Evolutionary conservation across 495 filamentous ascomycete genomes (phyloP), one percentile per base, ranked within the genome.

Genomic region (Cercophora newfieldiana): DNA sequence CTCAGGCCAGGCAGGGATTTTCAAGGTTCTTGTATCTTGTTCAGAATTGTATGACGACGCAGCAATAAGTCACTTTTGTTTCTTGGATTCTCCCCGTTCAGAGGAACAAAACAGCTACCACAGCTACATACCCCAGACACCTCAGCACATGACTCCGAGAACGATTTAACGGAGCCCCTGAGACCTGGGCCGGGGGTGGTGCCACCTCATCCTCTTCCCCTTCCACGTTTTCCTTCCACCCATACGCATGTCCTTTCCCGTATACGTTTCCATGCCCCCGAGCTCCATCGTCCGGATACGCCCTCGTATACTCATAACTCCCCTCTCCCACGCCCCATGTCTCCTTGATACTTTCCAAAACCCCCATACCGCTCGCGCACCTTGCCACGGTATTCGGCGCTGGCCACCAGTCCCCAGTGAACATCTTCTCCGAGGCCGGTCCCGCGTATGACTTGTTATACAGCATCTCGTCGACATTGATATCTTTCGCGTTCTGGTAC

Each of bases 371-470:
- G 51, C 75, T 76, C 25, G 71, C 64, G 44, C 44, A 70, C 18
- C 28, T 58, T 3, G 63, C 63, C 56, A 57, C 48, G 3, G 33
- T 61, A 66, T 81, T 80, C 8, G 80, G 80, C 0, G 64, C 68
- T 0, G 80, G 76, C 64, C 72, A 79, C 62, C 65, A 71, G 53
- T 63, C 68, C 12, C 63, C 61, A 26, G 69, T 69, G 67, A 68
- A 74, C 55, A 65, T 66, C 47, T 68, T 69, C 53, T 75, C 61
- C 66, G 79, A 79, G 70, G 83, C 76, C 57, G 78, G 71, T 1
- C 83, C 83, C 0, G 81, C 75, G 66, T 84, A 86, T 7, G 80
- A 82, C 50, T 21, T 61, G 73, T 86, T 85, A 68, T 82, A 81
- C 67, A 77, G 81, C 57, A 77, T 74, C 30, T 72, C 33, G 2